phyloP scores from a whole-genome alignment of 179 eudicot species.

The Spinacia oleracea region DNA sequence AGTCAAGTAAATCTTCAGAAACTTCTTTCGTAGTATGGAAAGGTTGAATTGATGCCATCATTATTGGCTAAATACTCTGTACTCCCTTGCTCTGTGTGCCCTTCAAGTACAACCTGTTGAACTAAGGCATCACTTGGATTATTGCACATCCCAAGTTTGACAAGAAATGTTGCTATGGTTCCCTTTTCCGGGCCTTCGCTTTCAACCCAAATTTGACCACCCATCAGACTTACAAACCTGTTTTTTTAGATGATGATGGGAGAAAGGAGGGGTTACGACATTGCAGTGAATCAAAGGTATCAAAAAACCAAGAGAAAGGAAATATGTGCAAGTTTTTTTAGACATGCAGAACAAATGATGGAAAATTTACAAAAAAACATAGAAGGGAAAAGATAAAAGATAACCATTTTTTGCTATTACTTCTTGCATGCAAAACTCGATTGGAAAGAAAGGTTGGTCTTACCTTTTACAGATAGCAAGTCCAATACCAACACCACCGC shows the following conservation, averaged over 20 bases:
- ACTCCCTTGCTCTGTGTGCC: constrained; percentile 37
- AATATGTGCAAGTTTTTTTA: not conserved
- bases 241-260: too few relatives aligned
- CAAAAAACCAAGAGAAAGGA: not conserved
- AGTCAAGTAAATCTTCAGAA: constrained; percentile 20
- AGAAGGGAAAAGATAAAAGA: not conserved
- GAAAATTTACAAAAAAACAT: not conserved
- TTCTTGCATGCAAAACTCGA: not conserved
- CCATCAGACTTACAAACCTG: constrained; percentile 96
- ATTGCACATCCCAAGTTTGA: constrained; percentile 64
- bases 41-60: constrained; percentile 23
- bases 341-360: not conserved
- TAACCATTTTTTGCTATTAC: too few relatives aligned
- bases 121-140: constrained; percentile 40
- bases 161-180: constrained; percentile 59
- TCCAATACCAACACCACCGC: constrained; percentile 72
- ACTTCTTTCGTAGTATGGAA: constrained; percentile 41
- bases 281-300: not conserved
- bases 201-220: constrained; percentile 90
- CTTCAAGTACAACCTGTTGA: constrained; percentile 37
- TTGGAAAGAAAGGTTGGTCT: constrained; percentile 6
- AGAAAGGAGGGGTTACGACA: not conserved
- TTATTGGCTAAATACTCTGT: constrained; percentile 40
- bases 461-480: constrained; percentile 92
- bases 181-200: constrained; percentile 85